Evolutionary conservation across 371 early-diverging fungal genomes (phyloP), one percentile per base, ranked within the genome.

Genomic region (Mucor plumbeus): DNA sequence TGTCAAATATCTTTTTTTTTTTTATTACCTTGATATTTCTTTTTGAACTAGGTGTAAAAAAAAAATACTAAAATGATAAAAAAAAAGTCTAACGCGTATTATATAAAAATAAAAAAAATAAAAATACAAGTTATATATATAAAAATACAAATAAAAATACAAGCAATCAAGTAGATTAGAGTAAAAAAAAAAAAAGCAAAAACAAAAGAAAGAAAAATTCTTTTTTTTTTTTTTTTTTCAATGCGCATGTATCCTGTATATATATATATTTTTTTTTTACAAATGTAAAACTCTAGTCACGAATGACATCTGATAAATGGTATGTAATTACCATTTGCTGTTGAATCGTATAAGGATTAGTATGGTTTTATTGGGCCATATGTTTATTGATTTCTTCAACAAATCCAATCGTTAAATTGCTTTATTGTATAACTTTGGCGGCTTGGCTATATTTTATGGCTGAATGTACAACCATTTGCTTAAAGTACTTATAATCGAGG

Each of bases 131-230:
- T 34, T n/a, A 8, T 55, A 34, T 56, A 54, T 53, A 33, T 21
- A 47, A n/a, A 53, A 53, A 56, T 56, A 56, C 56, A 56, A 56
- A 36, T 56, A 56, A 9, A 56, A 56, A 56, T 56, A 55, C 56
- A 55, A 55, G 10, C 4, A 35, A 26, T 9, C 2, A 33, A 36
- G 17, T 9, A 36, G 33, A 56, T 13, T 13, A 54, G 54, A 34
- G 5, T 4, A 34, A 54, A 54, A 9, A 17, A 33, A 54, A n/a
- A 55, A 34, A 56, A 26, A 34, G 14, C 11, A 33, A 54, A n/a
- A 55, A 34, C 33, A 26, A 17, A 14, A 35, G 56, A 35, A 14
- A 31, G 26, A 31, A 31, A 53, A 56, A 56, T 34, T n/a, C 17
- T 44, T 44, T 17, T n/a, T 35, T 35, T 35, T 34, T n/a, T 5